Conservation (phyloP, 495 filamentous ascomycete species). For the Aspergillus taichungensis region DNA sequence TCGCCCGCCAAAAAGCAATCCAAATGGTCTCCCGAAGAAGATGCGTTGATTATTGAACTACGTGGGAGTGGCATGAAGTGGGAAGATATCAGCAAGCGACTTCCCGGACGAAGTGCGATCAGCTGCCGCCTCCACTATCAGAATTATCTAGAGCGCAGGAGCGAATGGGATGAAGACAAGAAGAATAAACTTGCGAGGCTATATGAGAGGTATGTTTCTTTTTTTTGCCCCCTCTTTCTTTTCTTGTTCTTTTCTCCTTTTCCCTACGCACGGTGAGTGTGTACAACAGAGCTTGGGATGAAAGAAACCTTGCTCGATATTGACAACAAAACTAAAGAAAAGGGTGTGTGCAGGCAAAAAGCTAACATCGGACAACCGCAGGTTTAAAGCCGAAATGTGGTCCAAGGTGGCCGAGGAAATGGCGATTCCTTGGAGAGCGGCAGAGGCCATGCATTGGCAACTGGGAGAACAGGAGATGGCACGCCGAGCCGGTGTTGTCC, state of each 20-base stretch:
- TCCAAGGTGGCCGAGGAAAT: conserved; percentile 86
- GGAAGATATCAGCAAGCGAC: conserved; percentile 89
- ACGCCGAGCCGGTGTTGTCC: conserved; percentile 72
- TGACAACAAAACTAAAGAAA: not conserved
- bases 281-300: too few species aligned
- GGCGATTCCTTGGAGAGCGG: conserved; percentile 91
- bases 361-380: conserved; percentile 25
- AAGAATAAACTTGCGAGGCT: conserved; percentile 92
- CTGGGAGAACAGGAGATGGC: conserved; percentile 91
- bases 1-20: conserved; percentile 89
- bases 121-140: conserved; percentile 94
- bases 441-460: conserved; percentile 98
- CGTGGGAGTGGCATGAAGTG: conserved; percentile 89
- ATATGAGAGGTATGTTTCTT: conserved; percentile 74
- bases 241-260: too few species aligned
- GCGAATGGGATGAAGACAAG: conserved; percentile 93
- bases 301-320: not conserved
- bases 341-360: not conserved
- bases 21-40: conserved; percentile 92
- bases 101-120: conserved; percentile 86
- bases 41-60: conserved; percentile 80
- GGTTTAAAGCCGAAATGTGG: conserved; percentile 98
- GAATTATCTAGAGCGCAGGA: conserved; percentile 85
- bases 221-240: too few species aligned
- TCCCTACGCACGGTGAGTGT: too few species aligned